Evolutionary conservation across 148 eudicot species (phyloP), one percentile per base, ranked within the genome.

Genomic region (Nepenthes gracilis): DNA sequence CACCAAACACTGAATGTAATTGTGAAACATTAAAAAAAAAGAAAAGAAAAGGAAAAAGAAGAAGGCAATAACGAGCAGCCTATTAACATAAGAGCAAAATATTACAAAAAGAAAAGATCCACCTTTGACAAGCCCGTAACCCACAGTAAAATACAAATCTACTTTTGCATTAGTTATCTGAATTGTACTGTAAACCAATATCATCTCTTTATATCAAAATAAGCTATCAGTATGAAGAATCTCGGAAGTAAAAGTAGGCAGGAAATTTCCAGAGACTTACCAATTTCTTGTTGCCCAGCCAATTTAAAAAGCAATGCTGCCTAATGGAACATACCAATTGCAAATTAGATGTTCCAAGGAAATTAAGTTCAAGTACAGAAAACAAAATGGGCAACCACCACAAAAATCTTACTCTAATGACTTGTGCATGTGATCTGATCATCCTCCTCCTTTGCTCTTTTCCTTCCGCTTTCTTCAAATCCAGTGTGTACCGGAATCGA

Each of bases 371-470:
- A 23, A 23, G 23, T 23, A 23, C 23, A 23, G 23, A 23, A 23
- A 0, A 56, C 9, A 15, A 15, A 38, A 10, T 2, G 38, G 36
- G 40, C 13, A 15, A 47, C 9, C 23, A 23, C 1, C 33, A 35
- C 49, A 47, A 6, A 5, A n/a, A 32, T 55, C 80, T 67, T 80
- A 87, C 97, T 78, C 97, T 77, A 54, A 91, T 78, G 60, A 91
- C 97, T 87, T 87, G 97, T 9, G 97, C 97, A 72, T 91, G 97
- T 50, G 97, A 84, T 78, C 97, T 85, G 52, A 91, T 91, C 87
- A 90, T 77, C 64, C 92, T 68, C 40, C 93, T 85, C 61, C 90
- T 59, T 11, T 78, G 78, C 49, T 91, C 97, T 74, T 74, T 78
- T 71, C 85, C 90, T 57, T 87, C 92, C 55, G 77, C 83, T 57